Conservation (phyloP, 2,329 filamentous ascomycete species). For the Lomentospora prolificans region DNA sequence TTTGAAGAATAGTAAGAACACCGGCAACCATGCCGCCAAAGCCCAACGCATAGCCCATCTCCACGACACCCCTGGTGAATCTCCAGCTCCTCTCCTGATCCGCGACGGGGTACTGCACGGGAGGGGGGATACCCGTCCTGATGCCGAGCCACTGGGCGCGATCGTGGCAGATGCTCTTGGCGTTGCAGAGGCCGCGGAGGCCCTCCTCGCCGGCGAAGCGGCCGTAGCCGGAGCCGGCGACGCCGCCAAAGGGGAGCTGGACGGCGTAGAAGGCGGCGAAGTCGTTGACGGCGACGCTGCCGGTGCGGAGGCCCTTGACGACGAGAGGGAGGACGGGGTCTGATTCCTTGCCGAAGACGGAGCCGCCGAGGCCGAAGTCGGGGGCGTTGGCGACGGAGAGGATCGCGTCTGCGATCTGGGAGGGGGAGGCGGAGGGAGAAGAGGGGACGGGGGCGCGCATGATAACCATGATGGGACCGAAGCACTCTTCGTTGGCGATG, state of each 20-base stretch:
- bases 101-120: slow-evolving; percentile 71
- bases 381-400: slow-evolving; percentile 76
- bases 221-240: slow-evolving; percentile 84
- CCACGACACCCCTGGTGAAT: slow-evolving; percentile 51
- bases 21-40: slow-evolving; percentile 28
- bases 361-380: slow-evolving; percentile 76
- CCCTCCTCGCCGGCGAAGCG: slow-evolving; percentile 89
- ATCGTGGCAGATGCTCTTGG: slow-evolving; percentile 80
- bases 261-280: slow-evolving; percentile 91
- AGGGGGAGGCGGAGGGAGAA: slow-evolving; percentile 31
- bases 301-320: slow-evolving; percentile 60
- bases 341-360: slow-evolving; percentile 66
- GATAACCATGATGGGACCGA: slow-evolving; percentile 80
- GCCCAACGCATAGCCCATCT: slow-evolving; percentile 46
- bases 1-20: slow-evolving; percentile 31
- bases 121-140: slow-evolving; percentile 68
- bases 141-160: slow-evolving; percentile 50
- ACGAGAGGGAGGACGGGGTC: slow-evolving; percentile 53
- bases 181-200: slow-evolving; percentile 71
- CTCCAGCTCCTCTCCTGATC: slow-evolving; percentile 55
- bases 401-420: slow-evolving; percentile 42
- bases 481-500: slow-evolving; percentile 85
- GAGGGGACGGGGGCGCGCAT: slow-evolving; percentile 57
- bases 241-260: slow-evolving; percentile 86
- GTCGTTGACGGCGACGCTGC: slow-evolving; percentile 93